Conservation (phyloP, 1,284 basidiomycete genomes). For the Filobasidium uniguttulatum region DNA sequence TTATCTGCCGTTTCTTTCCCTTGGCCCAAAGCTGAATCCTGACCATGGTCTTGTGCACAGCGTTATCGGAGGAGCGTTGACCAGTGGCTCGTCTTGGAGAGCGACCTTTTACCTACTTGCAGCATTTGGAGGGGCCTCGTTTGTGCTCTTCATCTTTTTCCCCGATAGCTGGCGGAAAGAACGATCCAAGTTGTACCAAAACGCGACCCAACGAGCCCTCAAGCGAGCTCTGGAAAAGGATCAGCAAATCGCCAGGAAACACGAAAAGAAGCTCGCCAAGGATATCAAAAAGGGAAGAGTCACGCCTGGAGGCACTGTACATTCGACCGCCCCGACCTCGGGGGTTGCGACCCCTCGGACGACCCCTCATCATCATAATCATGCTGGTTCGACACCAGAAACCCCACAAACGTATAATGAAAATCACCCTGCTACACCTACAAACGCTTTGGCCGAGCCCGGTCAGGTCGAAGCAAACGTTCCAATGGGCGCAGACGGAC, state of each 20-base stretch:
- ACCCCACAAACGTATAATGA: no score
- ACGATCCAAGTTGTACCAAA: conserved; percentile 62
- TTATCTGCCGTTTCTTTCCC: neutral
- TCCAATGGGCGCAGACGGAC: no score
- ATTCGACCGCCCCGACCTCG: conserved; percentile 11
- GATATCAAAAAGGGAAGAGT: conserved; percentile 17
- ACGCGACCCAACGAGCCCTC: conserved; percentile 36
- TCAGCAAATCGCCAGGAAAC: conserved; percentile 20
- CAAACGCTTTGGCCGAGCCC: no score
- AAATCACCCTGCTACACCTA: no score
- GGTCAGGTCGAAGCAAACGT: no score
- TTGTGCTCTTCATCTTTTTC: conserved; percentile 51
- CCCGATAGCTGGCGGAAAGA: conserved; percentile 70
- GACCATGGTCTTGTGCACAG: neutral
- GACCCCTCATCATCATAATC: no score
- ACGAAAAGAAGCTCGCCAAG: conserved; percentile 16
- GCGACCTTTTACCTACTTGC: conserved; percentile 68
- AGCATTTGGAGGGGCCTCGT: conserved; percentile 47
- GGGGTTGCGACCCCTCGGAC: conserved; percentile 3
- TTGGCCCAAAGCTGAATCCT: no score
- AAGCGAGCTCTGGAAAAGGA: conserved; percentile 27
- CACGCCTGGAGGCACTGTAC: conserved; percentile 15
- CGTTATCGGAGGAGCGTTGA: conserved; percentile 6
- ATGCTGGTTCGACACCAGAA: no score
- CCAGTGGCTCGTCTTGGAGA: conserved; percentile 54